Evolutionary conservation across 495 filamentous ascomycete genomes (phyloP), one percentile per base, ranked within the genome.

Genomic region (Letharia columbiana): DNA sequence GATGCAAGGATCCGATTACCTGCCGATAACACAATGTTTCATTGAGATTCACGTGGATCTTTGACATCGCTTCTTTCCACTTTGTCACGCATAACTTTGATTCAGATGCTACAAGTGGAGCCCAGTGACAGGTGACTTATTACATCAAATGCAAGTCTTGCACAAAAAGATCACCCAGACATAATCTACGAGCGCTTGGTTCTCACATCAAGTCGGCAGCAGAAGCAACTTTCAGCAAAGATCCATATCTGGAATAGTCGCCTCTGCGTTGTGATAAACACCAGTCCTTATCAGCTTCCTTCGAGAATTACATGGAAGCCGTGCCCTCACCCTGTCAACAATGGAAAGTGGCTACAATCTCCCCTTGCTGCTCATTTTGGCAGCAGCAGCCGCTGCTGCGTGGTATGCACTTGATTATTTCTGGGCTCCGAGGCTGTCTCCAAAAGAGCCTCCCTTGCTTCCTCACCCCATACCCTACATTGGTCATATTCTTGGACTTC

Each of bases 401-500:
- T 67, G 60, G 45, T 63, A 23, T 57, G 10, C 17, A 47, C 13
- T 67, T 37, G 47, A 57, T 41, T 44, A 63, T 40, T 28, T 67
- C 41, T 67, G 40, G n/a, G 41, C 31, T 57, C 54, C 54, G 33
- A 57, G 54, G 33, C 6, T 57, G 31, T 57, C 54, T 23, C 0
- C 52, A 23, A 63, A 65, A 8, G 66, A 70, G 54, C 66, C 68
- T 5, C 66, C 68, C 6, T 49, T 70, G 31, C 20, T 68, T 28
- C 39, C 52, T 41, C 58, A 54, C 13, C 31, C 56, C 2, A 31
- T 71, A 35, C 67, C 69, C 23, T 71, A 66, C 52, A 44, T 71
- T 42, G 69, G 69, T 40, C 69, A 71, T 61, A 68, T 68, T 9
- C 50, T 71, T 23, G 66, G 69, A 44, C 59, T 71, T 5, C 47